Conservation (phyloP, 176 grass and related monocot genomes). For the Eragrostis curvula region DNA sequence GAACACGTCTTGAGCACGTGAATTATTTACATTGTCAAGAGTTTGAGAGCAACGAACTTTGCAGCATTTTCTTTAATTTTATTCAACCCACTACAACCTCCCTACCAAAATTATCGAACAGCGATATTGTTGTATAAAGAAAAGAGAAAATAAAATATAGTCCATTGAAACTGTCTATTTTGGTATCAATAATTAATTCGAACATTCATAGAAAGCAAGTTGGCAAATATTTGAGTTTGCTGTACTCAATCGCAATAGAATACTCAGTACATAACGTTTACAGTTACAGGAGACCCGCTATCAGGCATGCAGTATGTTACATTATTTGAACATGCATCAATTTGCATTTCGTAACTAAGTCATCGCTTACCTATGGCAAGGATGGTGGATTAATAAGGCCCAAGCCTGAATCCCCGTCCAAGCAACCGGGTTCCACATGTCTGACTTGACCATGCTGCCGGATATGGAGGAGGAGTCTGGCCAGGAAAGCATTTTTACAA, state of each 20-base stretch:
- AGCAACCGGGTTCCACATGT: constrained; percentile 66
- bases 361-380: constrained; percentile 25
- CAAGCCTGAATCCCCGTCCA: constrained; percentile 24
- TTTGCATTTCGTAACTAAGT: neutral
- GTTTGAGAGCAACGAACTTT: neutral
- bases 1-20: neutral
- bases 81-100: too few relatives aligned
- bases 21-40: neutral
- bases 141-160: neutral
- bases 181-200: neutral
- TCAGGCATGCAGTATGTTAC: neutral
- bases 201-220: neutral
- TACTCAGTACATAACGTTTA: neutral
- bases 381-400: constrained; percentile 39
- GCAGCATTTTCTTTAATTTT: too few relatives aligned
- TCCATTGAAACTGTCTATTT: neutral
- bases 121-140: too few relatives aligned
- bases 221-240: neutral
- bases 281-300: neutral
- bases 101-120: too few relatives aligned
- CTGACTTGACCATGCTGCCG: constrained; percentile 69
- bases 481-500: constrained; percentile 81
- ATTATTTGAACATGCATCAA: neutral
- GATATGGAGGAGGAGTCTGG: constrained; percentile 78
- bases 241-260: neutral